Evolutionary conservation across 768 basidiomycete species (phyloP).

Genomic region (Auriscalpium orientale): DNA sequence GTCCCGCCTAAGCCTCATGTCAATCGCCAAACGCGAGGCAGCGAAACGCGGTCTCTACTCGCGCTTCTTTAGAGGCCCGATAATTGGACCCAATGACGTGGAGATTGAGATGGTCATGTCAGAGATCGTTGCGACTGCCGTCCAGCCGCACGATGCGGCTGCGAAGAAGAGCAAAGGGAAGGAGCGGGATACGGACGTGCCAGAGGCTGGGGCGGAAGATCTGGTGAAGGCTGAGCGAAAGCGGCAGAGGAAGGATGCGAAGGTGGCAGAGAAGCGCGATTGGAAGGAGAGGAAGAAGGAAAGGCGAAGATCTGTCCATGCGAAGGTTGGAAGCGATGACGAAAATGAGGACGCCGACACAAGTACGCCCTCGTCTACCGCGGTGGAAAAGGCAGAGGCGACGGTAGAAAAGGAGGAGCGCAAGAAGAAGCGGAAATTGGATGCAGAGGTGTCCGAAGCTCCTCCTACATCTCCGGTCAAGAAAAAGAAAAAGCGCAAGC

Average conservation of each 20-base stretch:
- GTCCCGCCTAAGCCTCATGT: conserved; percentile 44
- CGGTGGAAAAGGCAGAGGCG: too few species aligned
- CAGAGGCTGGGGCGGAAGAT: too few species aligned
- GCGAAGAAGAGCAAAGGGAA: not conserved
- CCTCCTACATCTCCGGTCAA: not conserved
- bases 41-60: conserved; percentile 73
- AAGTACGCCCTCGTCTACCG: too few species aligned
- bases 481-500: conserved; percentile 9
- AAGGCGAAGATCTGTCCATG: too few species aligned
- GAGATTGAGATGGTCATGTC: conserved; percentile 6
- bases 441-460: conserved; percentile 12
- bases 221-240: not conserved
- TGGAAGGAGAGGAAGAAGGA: not conserved
- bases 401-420: not conserved
- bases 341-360: too few species aligned
- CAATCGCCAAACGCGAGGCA: conserved; percentile 67
- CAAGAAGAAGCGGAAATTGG: conserved; percentile 4
- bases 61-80: conserved; percentile 72
- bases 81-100: conserved; percentile 43
- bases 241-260: not conserved
- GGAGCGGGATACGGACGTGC: too few species aligned
- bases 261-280: conserved; percentile 4
- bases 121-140: not conserved
- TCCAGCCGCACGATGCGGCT: not conserved
- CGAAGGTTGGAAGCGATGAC: too few species aligned